These are phyloP conservation scores for Calonectria honghensis DNA, from an alignment of 2,329 filamentous ascomycete genomes.

Conservation along the genomic window DNA sequence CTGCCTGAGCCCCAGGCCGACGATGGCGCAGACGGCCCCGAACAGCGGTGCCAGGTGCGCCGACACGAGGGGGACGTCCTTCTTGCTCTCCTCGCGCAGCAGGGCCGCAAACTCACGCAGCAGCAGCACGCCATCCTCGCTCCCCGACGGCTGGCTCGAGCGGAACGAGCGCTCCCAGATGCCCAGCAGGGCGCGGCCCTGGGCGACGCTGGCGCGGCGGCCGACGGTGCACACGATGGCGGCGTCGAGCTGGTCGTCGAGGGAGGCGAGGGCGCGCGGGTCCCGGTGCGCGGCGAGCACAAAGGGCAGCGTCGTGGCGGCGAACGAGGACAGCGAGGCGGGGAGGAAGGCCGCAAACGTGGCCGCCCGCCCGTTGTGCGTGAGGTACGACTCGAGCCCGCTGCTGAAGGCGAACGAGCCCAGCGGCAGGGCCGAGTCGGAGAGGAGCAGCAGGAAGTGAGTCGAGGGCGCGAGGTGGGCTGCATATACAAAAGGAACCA, in stretches of 20 bases:
- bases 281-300: slow-evolving; percentile 79
- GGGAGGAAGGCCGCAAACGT: slow-evolving; percentile 80
- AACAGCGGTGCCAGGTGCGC: slow-evolving; percentile 84
- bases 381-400: slow-evolving; percentile 87
- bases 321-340: slow-evolving; percentile 82
- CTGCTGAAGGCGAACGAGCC: slow-evolving; percentile 92
- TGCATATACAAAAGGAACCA: background rate
- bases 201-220: slow-evolving; percentile 82
- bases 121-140: slow-evolving; percentile 56
- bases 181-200: slow-evolving; percentile 83
- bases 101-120: slow-evolving; percentile 59
- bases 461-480: slow-evolving; percentile 51
- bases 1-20: slow-evolving; percentile 76
- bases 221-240: slow-evolving; percentile 87
- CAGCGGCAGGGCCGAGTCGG: slow-evolving; percentile 87
- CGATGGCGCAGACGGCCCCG: slow-evolving; percentile 78
- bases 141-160: slow-evolving; percentile 57
- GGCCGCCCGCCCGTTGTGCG: slow-evolving; percentile 72
- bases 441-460: slow-evolving; percentile 85
- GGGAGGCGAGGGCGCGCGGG: slow-evolving; percentile 68
- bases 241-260: slow-evolving; percentile 87
- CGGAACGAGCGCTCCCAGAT: slow-evolving; percentile 85
- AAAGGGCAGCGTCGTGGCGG: slow-evolving; percentile 84
- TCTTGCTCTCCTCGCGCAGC: slow-evolving; percentile 56
- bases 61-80: slow-evolving; percentile 66